A percentile compares a stretch with the other conserved stretches of the same genome.
These are phyloP conservation scores for Penicillium bovifimosum DNA, from an alignment of 495 filamentous ascomycete species.

Conservation along the genomic window DNA sequence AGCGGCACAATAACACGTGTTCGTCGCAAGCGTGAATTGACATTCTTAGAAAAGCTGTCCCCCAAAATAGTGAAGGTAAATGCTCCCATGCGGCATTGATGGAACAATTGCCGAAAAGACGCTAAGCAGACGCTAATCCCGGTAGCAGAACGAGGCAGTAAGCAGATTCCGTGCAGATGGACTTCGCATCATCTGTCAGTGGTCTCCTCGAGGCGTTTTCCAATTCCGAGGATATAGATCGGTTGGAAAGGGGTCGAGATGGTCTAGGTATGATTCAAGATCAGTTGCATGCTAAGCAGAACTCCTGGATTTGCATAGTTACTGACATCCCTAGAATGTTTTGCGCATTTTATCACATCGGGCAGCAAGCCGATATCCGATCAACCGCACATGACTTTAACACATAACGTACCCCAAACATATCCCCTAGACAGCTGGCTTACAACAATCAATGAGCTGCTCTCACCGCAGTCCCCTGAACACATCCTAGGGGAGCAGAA, in stretches of 20 bases:
- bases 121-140: not conserved
- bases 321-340: not conserved
- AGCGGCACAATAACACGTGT: not conserved
- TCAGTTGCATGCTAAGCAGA: not conserved
- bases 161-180: not conserved
- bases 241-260: not conserved
- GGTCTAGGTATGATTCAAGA: not conserved
- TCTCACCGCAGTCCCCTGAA: conserved; percentile 1
- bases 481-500: not conserved
- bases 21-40: not conserved
- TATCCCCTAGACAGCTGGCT: conserved; percentile 7
- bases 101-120: not conserved
- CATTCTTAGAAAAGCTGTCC: not conserved
- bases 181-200: not conserved
- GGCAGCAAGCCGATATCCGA: conserved; percentile 2
- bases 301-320: not conserved
- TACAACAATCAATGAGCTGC: conserved; percentile 2
- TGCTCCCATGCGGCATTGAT: not conserved
- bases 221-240: conserved; percentile 9
- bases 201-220: conserved; percentile 3
- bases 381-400: conserved; percentile 2
- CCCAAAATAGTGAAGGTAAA: not conserved
- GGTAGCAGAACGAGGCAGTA: not conserved
- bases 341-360: not conserved
- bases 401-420: conserved; percentile 6